A percentile compares a stretch with the other conserved stretches of the same genome.
Conservation (phyloP, 495 filamentous ascomycete species). For the Aspergillus wentii region DNA sequence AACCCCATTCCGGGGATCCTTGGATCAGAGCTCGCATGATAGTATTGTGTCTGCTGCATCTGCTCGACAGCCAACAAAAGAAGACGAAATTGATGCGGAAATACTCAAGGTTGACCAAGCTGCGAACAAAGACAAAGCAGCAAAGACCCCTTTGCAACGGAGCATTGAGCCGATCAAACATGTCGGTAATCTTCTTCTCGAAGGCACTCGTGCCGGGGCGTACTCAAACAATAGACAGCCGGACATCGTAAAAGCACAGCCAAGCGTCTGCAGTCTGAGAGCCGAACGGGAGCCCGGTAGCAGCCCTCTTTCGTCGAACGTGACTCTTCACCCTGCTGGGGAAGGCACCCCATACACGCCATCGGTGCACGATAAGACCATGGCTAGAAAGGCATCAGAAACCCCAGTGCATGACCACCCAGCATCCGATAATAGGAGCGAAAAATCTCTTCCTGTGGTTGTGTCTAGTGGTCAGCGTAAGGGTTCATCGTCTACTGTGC, state of each 20-base stretch:
- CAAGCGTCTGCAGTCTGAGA: conserved; percentile 9
- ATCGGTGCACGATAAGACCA: conserved; percentile 5
- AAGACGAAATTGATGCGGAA: no score
- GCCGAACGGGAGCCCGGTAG: no score
- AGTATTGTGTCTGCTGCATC: conserved; percentile 1
- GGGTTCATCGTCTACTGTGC: no score
- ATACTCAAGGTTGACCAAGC: no score
- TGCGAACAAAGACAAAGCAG: no score
- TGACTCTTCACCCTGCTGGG: neutral
- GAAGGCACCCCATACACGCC: conserved; percentile 6
- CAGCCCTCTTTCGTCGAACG: no score
- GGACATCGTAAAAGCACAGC: conserved; percentile 5
- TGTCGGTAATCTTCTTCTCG: conserved; percentile 9
- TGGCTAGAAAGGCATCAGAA: neutral
- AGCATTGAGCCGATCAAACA: conserved; percentile 1
- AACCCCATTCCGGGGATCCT: conserved; percentile 3
- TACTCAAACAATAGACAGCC: conserved; percentile 9
- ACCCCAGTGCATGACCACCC: neutral
- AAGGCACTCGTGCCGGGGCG: conserved; percentile 13
- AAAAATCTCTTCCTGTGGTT: no score
- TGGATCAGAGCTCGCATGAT: conserved; percentile 1
- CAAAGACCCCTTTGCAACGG: no score
- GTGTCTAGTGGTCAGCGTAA: no score
- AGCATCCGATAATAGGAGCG: no score
- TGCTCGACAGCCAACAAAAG: neutral